Evolutionary conservation across 2,329 filamentous ascomycete species (phyloP).

Genomic region (Alternaria sp.): DNA sequence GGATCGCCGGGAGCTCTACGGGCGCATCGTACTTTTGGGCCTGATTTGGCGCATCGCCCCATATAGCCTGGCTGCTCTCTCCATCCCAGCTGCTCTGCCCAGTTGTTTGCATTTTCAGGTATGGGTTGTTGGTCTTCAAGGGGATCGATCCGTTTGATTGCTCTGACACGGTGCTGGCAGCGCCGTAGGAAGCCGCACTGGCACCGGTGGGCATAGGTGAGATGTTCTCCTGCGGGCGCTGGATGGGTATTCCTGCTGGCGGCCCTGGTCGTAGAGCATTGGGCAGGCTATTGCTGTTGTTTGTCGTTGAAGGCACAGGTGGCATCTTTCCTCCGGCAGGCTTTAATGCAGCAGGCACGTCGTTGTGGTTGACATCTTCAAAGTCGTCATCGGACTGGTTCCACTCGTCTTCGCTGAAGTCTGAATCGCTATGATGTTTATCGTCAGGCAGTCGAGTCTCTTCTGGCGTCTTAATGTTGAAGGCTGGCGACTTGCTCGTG

Average conservation of each 20-base stretch:
- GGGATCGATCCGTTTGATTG: conserved; percentile 40
- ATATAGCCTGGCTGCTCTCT: conserved; percentile 52
- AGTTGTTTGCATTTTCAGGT: conserved; percentile 52
- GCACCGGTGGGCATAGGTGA: conserved; percentile 43
- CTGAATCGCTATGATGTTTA: conserved; percentile 36
- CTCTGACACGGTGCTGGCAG: conserved; percentile 43
- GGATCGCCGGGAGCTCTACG: conserved; percentile 54
- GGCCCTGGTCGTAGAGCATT: conserved; percentile 46
- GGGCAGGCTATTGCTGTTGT: conserved; percentile 34
- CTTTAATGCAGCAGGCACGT: conserved; percentile 49
- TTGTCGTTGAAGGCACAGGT: conserved; percentile 20
- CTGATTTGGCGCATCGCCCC: conserved; percentile 48
- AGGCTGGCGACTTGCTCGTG: conserved; percentile 51
- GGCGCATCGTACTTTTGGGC: conserved; percentile 43
- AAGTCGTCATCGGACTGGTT: conserved; percentile 47
- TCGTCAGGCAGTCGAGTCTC: conserved; percentile 37
- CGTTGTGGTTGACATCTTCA: conserved; percentile 43
- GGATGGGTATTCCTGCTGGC: conserved; percentile 43
- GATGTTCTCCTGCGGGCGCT: conserved; percentile 40
- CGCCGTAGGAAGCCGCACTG: conserved; percentile 40
- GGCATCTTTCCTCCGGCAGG: conserved; percentile 45
- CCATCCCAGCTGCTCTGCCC: conserved; percentile 47
- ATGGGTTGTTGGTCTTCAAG: conserved; percentile 57
- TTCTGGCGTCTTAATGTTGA: conserved; percentile 48
- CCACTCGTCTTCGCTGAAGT: conserved; percentile 47